Percentiles rank a stretch among this genome's conserved stretches.
These are phyloP conservation scores for Vigna unguiculata DNA, from an alignment of 306 rosid genomes.

Conservation along the genomic window DNA sequence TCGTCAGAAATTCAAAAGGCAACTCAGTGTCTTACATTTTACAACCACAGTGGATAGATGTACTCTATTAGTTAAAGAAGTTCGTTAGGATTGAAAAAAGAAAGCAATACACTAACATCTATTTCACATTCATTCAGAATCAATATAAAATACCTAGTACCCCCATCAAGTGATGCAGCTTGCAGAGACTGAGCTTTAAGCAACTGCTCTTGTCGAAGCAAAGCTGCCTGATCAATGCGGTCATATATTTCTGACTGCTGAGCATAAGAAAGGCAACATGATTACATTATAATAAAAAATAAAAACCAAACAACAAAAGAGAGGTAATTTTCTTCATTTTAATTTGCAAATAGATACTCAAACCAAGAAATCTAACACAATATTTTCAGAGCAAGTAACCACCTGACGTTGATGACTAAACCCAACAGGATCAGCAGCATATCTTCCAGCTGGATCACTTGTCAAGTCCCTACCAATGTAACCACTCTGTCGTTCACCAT, in stretches of 20 bases:
- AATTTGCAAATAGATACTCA: neutral
- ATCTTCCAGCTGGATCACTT: conserved; percentile 75
- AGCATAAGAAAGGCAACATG: conserved; percentile 34
- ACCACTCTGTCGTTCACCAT: conserved; percentile 81
- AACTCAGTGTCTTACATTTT: conserved; percentile 33
- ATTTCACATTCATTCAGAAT: neutral
- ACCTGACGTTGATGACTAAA: conserved; percentile 89
- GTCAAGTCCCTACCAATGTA: conserved; percentile 81
- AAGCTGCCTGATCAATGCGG: conserved; percentile 79
- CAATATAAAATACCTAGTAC: conserved; percentile 70
- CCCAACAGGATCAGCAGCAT: conserved; percentile 78
- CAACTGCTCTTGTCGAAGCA: conserved; percentile 96
- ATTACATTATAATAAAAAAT: neutral
- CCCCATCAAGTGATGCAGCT: conserved; percentile 84
- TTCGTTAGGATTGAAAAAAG: conserved; percentile 27
- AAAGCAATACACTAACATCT: conserved; percentile 35
- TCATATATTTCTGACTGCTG: conserved; percentile 83
- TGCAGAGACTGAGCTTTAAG: conserved; percentile 86
- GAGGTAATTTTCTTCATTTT: conserved; percentile 12
- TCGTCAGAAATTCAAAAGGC: conserved; percentile 49
- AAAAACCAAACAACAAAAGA: conserved; percentile 14
- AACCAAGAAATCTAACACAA: conserved; percentile 36
- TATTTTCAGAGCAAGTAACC: conserved; percentile 28
- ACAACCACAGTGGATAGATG: conserved; percentile 38
- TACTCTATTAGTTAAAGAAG: conserved; percentile 36